phyloP scores from a whole-genome alignment of 148 eudicot species.

The Fagopyrum tataricum region DNA sequence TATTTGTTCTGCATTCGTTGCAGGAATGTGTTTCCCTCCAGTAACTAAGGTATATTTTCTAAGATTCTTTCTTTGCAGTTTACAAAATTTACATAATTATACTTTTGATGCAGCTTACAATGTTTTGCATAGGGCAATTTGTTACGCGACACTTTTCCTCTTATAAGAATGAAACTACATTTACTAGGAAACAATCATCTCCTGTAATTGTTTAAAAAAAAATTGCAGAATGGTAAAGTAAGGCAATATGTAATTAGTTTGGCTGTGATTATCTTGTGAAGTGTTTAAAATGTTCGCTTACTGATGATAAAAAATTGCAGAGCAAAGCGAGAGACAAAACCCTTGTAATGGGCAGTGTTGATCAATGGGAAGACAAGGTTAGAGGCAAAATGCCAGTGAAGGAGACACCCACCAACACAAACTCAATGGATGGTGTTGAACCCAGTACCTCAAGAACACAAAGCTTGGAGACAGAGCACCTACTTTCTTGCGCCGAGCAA shows the following conservation, averaged over 20 bases:
- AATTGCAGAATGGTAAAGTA: too few relatives aligned
- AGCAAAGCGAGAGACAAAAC: slow-evolving; percentile 17
- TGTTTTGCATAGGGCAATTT: background rate
- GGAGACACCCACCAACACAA: slow-evolving; percentile 39
- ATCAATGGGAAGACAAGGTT: slow-evolving; percentile 25
- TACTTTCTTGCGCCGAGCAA: slow-evolving; percentile 31
- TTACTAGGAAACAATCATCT: background rate
- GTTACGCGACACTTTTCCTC: background rate
- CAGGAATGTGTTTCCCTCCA: slow-evolving; percentile 48
- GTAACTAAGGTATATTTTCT: slow-evolving; percentile 41
- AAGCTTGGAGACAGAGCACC: slow-evolving; percentile 61
- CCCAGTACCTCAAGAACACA: slow-evolving; percentile 64
- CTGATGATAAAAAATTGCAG: slow-evolving; percentile 18
- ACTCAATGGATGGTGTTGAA: slow-evolving; percentile 34
- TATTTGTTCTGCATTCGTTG: slow-evolving; percentile 16
- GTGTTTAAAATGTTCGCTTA: background rate
- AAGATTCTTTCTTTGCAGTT: background rate
- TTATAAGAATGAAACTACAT: background rate
- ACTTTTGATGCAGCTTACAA: background rate
- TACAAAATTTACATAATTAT: background rate
- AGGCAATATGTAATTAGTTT: too few relatives aligned
- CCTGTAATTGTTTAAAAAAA: too few relatives aligned
- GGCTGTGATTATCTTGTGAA: background rate
- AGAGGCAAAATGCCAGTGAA: slow-evolving; percentile 21
- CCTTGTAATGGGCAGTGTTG: slow-evolving; percentile 14